phyloP scores from a whole-genome alignment of 2,329 filamentous ascomycete species.

The Xylariomycetidae sp. region DNA sequence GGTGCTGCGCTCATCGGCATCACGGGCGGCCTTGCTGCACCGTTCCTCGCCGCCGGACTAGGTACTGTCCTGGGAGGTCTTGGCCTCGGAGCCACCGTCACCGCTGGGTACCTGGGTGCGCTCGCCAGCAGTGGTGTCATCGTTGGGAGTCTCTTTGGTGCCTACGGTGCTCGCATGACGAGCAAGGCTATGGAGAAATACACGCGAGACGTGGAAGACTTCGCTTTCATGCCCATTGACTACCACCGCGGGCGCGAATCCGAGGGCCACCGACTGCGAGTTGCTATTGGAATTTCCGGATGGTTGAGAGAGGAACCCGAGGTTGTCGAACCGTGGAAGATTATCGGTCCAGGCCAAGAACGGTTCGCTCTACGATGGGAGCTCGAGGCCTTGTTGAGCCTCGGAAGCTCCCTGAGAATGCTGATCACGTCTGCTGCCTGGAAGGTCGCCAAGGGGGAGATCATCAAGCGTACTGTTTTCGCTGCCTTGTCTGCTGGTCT shows the following conservation, averaged over 20 bases:
- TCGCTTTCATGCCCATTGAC: conserved; percentile 71
- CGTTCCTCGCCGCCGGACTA: conserved; percentile 73
- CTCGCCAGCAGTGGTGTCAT: conserved; percentile 74
- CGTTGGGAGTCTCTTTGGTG: conserved; percentile 80
- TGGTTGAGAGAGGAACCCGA: conserved; percentile 72
- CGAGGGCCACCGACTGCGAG: conserved; percentile 61
- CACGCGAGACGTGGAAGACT: conserved; percentile 79
- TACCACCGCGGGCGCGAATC: conserved; percentile 37
- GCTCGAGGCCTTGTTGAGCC: conserved; percentile 65
- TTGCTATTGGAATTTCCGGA: conserved; percentile 77
- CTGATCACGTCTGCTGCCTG: conserved; percentile 81
- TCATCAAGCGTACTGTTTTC: conserved; percentile 45
- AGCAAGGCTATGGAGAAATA: conserved; percentile 84
- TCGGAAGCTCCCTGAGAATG: conserved; percentile 72
- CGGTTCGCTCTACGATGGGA: conserved; percentile 84
- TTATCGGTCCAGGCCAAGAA: conserved; percentile 63
- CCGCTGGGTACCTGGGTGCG: conserved; percentile 73
- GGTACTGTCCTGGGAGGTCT: conserved; percentile 73
- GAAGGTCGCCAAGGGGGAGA: conserved; percentile 56
- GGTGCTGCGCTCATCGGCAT: conserved; percentile 62
- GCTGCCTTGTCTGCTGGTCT: conserved; percentile 51
- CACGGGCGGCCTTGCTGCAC: conserved; percentile 69
- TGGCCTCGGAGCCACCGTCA: conserved; percentile 71
- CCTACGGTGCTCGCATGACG: conserved; percentile 78
- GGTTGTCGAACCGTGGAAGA: conserved; percentile 69